Percentiles rank a stretch among this genome's conserved stretches.
Evolutionary conservation across 2,329 filamentous ascomycete species (phyloP).

Genomic region (Phyllosticta ampelicida): DNA sequence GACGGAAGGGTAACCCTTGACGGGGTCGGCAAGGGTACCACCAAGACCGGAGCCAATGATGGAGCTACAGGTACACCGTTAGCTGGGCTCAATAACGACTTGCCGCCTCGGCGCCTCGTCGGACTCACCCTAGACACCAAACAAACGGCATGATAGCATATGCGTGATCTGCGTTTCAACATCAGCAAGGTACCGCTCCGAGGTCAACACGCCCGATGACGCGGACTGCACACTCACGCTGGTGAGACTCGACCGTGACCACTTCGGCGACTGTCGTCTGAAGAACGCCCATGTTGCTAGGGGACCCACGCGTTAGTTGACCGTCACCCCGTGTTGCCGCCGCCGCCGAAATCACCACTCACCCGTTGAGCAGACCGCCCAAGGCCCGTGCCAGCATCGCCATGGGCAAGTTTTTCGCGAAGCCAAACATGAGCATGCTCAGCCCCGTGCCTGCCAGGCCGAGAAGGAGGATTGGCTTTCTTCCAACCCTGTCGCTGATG

Average conservation of each 20-base stretch:
- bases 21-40: constrained; percentile 78
- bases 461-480: constrained; percentile 82
- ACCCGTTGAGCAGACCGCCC: constrained; percentile 88
- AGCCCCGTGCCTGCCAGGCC: constrained; percentile 85
- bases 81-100: constrained; percentile 12
- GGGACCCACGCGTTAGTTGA: neutral
- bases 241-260: constrained; percentile 84
- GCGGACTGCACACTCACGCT: constrained; percentile 53
- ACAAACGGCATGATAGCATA: constrained; percentile 98
- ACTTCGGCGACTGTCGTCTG: constrained; percentile 93
- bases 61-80: constrained; percentile 45
- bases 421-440: constrained; percentile 88
- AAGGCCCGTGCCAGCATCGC: constrained; percentile 81
- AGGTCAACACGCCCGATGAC: constrained; percentile 4
- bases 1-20: constrained; percentile 63
- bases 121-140: constrained; percentile 76
- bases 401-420: constrained; percentile 68
- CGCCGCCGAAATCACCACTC: constrained; percentile 26
- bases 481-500: constrained; percentile 80
- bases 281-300: constrained; percentile 82
- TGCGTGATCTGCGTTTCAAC: constrained; percentile 54
- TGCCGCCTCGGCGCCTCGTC: constrained; percentile 6
- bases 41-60: constrained; percentile 89
- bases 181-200: constrained; percentile 17
- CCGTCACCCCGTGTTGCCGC: neutral